Evolutionary conservation across 371 early-diverging fungal species (phyloP), one percentile per base, ranked within the genome.

Genomic region (Quaeritorhiza haematococci): DNA sequence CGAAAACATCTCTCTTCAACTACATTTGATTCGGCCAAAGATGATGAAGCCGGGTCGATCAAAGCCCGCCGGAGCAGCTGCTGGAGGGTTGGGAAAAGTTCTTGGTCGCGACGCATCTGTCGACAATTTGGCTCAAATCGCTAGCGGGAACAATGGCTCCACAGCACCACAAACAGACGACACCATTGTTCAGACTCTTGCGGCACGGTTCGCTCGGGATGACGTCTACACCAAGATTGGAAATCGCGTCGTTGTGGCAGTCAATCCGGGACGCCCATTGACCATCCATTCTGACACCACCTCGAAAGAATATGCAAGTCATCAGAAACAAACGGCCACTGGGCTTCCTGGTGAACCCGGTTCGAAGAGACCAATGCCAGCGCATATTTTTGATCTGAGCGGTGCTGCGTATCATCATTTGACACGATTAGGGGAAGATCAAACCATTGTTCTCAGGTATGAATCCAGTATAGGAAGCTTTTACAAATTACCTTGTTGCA

Each of bases 361-460:
- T 80, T 56, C 67, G 79, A 19, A 68, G 66, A 0, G 54, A 66
- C 72, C 75, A 61, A 80, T 84, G 53, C 72, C 82, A 3, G 91
- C 98, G 3, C 98, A 96, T 69, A 82, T 93, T 8, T 96, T 86
- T 69, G 85, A 89, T 58, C 66, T 89, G 44, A 85, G 94, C 79
- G 79, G 92, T 79, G 65, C 84, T 74, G 74, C 90, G 80, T 70
- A 82, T 88, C 32, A 69, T 80, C 68, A 90, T 78, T 84, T 90
- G 84, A 58, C 67, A 34, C 55, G 74, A n/a, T 72, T 65, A 17
- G 59, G 61, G 53, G 69, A 72, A 49, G 79, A 84, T 57, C 83
- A 86, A 59, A 65, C 75, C 29, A 80, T 86, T 52, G 45, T 85
- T 5, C 70, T 86, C 47, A 49, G 63, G 72, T 63, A 56, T 56